phyloP scores from a whole-genome alignment of 495 filamentous ascomycete genomes.

The Pseudotulostoma volvatum region DNA sequence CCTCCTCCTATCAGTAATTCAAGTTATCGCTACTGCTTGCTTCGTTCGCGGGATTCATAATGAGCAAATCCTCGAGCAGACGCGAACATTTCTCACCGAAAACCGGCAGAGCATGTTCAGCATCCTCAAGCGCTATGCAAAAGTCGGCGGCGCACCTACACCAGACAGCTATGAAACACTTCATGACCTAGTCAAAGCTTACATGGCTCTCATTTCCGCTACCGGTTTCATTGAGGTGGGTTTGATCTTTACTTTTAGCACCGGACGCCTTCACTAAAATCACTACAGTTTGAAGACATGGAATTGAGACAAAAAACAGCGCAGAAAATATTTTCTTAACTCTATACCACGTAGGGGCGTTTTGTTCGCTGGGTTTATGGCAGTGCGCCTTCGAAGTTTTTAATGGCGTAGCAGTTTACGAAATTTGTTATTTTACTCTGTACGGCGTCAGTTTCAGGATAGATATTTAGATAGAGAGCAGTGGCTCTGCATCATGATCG shows the following conservation, averaged over 20 bases:
- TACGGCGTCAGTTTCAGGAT: too few relatives aligned
- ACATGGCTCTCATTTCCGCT: conserved; percentile 39
- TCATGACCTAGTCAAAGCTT: conserved; percentile 41
- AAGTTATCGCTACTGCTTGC: conserved; percentile 64
- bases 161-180: conserved; percentile 26
- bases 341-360: too few relatives aligned
- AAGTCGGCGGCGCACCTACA: conserved; percentile 42
- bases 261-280: background rate
- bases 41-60: conserved; percentile 70
- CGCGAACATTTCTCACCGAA: conserved; percentile 55
- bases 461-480: too few relatives aligned
- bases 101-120: conserved; percentile 68
- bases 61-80: conserved; percentile 54
- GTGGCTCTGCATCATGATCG: too few relatives aligned
- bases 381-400: too few relatives aligned
- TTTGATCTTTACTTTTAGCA: conserved; percentile 1
- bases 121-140: conserved; percentile 79
- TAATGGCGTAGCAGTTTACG: too few relatives aligned
- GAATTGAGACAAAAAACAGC: conserved; percentile 19
- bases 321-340: conserved; percentile 25
- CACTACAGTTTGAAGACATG: conserved; percentile 24
- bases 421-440: too few relatives aligned
- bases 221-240: conserved; percentile 48
- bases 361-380: too few relatives aligned
- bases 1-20: conserved; percentile 62